These are phyloP conservation scores for Geosmithia putterillii DNA, from an alignment of 2,329 filamentous ascomycete genomes.

Conservation along the genomic window DNA sequence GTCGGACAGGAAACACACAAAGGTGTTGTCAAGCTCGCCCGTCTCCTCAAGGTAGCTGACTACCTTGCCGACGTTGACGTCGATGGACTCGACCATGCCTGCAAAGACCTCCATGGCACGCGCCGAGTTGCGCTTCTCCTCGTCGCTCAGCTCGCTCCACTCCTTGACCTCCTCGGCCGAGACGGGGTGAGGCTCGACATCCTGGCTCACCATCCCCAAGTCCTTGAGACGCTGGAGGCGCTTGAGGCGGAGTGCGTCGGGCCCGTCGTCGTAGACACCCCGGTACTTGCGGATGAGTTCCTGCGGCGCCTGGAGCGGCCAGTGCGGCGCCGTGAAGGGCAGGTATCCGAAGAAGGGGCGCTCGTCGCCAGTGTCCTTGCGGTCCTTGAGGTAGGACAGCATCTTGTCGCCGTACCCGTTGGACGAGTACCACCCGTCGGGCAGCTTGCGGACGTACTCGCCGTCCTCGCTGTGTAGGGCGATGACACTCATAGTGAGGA, in stretches of 20 bases:
- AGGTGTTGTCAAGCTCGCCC: conserved; percentile 39
- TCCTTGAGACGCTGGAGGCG: conserved; percentile 43
- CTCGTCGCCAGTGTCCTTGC: conserved; percentile 20
- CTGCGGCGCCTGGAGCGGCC: conserved; percentile 47
- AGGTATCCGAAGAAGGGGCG: conserved; percentile 46
- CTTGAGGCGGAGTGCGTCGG: conserved; percentile 38
- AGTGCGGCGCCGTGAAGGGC: conserved; percentile 51
- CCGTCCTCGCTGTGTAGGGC: conserved; percentile 23
- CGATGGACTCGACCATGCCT: conserved; percentile 40
- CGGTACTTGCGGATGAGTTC: conserved; percentile 44
- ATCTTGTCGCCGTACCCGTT: conserved; percentile 40
- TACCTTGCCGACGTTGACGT: conserved; percentile 35
- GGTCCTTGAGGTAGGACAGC: conserved; percentile 37
- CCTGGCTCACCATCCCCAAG: conserved; percentile 37
- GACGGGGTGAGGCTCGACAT: conserved; percentile 37
- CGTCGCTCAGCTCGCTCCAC: conserved; percentile 32
- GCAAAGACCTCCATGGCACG: conserved; percentile 29
- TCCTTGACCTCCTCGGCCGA: conserved; percentile 31
- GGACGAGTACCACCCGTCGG: conserved; percentile 40
- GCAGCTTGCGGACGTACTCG: conserved; percentile 26
- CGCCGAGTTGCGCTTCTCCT: conserved; percentile 10
- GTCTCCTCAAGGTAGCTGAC: conserved; percentile 31
- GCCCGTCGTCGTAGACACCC: conserved; percentile 48
- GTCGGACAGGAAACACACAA: conserved; percentile 41
- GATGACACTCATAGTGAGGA: conserved; percentile 5